Percentiles rank a stretch among this genome's conserved stretches.
phyloP scores from a whole-genome alignment of 2,329 filamentous ascomycete genomes.

The Alternaria atra region DNA sequence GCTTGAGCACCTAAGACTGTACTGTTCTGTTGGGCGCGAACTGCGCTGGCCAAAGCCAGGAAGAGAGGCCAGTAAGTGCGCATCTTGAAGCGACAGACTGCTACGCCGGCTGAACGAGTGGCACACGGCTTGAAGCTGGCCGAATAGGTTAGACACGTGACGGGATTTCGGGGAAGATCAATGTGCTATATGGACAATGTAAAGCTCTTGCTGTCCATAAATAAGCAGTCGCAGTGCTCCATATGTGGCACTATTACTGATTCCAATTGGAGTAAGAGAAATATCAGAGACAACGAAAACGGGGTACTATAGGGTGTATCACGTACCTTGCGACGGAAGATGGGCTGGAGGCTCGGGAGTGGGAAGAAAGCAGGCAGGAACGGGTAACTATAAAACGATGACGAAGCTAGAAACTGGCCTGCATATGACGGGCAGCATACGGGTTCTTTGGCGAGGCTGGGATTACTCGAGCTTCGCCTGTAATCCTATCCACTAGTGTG shows the following conservation, averaged over 20 bases:
- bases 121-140: constrained; percentile 33
- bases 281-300: not conserved
- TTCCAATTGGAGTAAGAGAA: not conserved
- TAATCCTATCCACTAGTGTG: constrained; percentile 37
- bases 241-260: not conserved
- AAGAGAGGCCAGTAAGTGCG: constrained; percentile 34
- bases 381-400: constrained; percentile 40
- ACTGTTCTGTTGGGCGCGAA: constrained; percentile 21
- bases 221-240: constrained; percentile 4
- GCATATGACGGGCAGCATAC: constrained; percentile 33
- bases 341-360: constrained; percentile 34
- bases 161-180: not conserved
- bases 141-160: constrained; percentile 35
- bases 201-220: not conserved
- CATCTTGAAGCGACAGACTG: constrained; percentile 46
- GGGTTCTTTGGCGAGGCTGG: constrained; percentile 39
- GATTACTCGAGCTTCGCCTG: constrained; percentile 32
- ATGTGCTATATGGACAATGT: not conserved
- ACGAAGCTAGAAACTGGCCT: constrained; percentile 26
- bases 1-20: constrained; percentile 15
- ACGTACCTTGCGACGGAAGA: constrained; percentile 45
- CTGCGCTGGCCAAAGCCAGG: constrained; percentile 34
- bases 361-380: constrained; percentile 26
- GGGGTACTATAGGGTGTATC: not conserved
- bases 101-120: constrained; percentile 38